phyloP scores from a whole-genome alignment of 2,329 filamentous ascomycete species.

The Dothideomycetes sp. region DNA sequence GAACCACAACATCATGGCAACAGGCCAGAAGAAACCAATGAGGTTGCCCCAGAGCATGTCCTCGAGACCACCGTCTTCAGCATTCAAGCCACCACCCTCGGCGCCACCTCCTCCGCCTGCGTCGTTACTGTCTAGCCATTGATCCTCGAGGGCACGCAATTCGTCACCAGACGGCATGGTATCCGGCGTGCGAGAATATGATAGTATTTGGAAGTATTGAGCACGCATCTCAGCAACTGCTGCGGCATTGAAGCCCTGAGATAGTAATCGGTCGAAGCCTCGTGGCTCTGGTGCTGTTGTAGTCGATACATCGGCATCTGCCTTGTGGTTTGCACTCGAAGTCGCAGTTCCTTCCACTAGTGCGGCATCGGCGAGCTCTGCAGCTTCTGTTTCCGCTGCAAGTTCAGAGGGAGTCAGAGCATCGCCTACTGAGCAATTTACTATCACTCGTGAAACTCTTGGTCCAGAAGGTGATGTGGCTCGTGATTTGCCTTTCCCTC shows the following conservation, averaged over 20 bases:
- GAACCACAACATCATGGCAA: constrained; percentile 78
- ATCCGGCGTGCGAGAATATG: constrained; percentile 73
- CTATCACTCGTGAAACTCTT: constrained; percentile 54
- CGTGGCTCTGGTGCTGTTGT: constrained; percentile 50
- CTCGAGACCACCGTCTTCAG: constrained; percentile 56
- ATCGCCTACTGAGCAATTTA: constrained; percentile 85
- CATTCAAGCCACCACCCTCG: constrained; percentile 33
- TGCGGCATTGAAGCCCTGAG: constrained; percentile 67
- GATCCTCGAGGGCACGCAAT: constrained; percentile 70
- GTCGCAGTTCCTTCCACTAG: constrained; percentile 14
- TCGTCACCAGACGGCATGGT: constrained; percentile 72
- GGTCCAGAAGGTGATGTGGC: constrained; percentile 23
- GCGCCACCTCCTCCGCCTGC: constrained; percentile 31
- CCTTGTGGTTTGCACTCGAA: background rate
- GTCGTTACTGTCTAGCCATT: constrained; percentile 64
- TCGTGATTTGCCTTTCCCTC: constrained; percentile 55
- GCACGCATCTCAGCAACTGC: constrained; percentile 78
- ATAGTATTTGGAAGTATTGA: constrained; percentile 80
- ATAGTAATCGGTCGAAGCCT: constrained; percentile 79
- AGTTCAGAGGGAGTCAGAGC: constrained; percentile 59
- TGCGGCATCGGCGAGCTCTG: constrained; percentile 26
- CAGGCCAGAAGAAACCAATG: constrained; percentile 89
- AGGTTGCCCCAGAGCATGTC: constrained; percentile 80
- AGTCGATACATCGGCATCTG: constrained; percentile 9
- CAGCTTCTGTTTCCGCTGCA: constrained; percentile 47